These are phyloP conservation scores for Trypanosoma melophagium DNA, from an alignment of 208 protist species.

Conservation along the genomic window DNA sequence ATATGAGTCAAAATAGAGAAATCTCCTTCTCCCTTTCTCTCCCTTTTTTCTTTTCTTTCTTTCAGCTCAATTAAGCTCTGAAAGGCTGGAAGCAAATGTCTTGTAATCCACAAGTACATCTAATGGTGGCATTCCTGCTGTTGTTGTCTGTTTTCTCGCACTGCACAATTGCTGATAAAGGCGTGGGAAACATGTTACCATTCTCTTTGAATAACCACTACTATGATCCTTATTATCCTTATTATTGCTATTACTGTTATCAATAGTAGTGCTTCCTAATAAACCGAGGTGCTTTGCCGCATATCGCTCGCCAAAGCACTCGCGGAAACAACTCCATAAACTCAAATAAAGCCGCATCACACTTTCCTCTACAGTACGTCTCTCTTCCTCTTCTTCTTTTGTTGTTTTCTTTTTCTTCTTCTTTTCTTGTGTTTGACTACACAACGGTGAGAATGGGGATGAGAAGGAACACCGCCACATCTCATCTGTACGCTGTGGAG, in stretches of 20 bases:
- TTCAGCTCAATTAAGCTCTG: slow-evolving; percentile 31
- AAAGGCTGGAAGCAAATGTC: slow-evolving; percentile 60
- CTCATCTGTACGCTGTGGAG: not conserved
- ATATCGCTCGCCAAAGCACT: slow-evolving; percentile 77
- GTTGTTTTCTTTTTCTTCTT: slow-evolving; percentile 38
- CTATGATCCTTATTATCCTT: not conserved
- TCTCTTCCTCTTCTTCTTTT: slow-evolving; percentile 18
- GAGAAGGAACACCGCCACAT: not conserved
- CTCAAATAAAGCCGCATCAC: slow-evolving; percentile 53
- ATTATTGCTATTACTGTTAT: not conserved
- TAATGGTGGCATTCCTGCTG: slow-evolving; percentile 35
- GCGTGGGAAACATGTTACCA: slow-evolving; percentile 48
- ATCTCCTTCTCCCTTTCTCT: not conserved
- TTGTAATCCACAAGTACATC: slow-evolving; percentile 74
- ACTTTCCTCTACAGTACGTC: slow-evolving; percentile 39
- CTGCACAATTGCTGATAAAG: slow-evolving; percentile 37
- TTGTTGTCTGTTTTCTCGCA: slow-evolving; percentile 6
- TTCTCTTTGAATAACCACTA: not conserved
- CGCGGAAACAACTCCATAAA: slow-evolving; percentile 59
- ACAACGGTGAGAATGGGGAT: not conserved
- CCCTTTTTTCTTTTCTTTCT: not conserved
- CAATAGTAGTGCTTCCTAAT: slow-evolving; percentile 6
- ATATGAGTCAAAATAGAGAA: not conserved
- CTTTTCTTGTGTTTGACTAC: slow-evolving; percentile 46
- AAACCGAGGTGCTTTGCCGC: slow-evolving; percentile 69